Evolutionary conservation across 495 filamentous ascomycete species (phyloP).

Genomic region (Margaritispora aquatica): DNA sequence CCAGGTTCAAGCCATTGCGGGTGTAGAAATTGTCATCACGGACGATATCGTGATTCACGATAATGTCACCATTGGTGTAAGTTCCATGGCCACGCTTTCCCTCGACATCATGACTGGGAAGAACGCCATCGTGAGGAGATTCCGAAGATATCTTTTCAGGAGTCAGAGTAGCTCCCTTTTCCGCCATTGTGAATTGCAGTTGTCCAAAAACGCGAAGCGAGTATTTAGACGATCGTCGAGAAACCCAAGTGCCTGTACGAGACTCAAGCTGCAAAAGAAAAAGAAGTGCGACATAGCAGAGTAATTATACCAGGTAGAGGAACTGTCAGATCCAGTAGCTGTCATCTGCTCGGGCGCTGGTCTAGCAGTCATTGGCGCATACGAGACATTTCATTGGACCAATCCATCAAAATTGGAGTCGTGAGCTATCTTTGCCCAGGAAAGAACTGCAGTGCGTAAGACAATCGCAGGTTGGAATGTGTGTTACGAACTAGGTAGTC

Average conservation of each 20-base stretch:
- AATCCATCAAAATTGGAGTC: background rate
- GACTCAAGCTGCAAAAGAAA: slow-evolving; percentile 1
- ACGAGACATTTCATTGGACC: background rate
- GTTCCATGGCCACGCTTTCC: background rate
- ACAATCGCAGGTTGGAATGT: background rate
- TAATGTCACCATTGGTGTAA: background rate
- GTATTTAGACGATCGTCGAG: background rate
- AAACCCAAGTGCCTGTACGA: background rate
- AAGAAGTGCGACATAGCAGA: background rate
- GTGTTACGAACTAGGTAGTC: no score
- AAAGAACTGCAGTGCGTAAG: no score
- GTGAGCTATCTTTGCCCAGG: slow-evolving; percentile 4
- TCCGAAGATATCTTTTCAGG: slow-evolving; percentile 1
- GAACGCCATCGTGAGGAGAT: slow-evolving; percentile 1
- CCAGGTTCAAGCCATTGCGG: slow-evolving; percentile 42
- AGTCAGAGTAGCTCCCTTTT: background rate
- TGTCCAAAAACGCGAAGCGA: background rate
- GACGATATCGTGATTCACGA: background rate
- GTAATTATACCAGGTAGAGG: background rate
- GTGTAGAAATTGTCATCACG: slow-evolving; percentile 36
- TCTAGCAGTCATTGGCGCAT: background rate
- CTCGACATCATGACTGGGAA: background rate
- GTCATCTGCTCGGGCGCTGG: background rate
- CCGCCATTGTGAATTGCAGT: background rate
- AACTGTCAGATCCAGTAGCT: background rate